Evolutionary conservation across 352 stramenopile genomes (phyloP).

Genomic region (Lagenidium sp.): DNA sequence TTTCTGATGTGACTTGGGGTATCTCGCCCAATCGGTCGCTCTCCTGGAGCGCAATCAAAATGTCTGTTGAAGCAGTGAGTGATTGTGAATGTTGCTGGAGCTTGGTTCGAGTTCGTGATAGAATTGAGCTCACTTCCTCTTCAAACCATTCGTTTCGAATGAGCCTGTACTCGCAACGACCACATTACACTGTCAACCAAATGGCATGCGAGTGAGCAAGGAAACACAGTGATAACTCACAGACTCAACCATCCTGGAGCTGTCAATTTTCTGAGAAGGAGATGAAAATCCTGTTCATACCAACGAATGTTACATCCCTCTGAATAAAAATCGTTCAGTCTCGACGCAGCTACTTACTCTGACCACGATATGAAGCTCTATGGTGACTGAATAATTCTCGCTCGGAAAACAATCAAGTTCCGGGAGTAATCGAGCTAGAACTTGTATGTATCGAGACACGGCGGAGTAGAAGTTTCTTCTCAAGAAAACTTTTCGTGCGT

Average conservation of each 20-base stretch:
- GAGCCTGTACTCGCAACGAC: constrained; percentile 1
- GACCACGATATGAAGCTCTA: constrained; percentile 9
- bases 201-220: too few relatives aligned
- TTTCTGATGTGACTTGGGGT: too few relatives aligned
- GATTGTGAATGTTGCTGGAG: constrained; percentile 9
- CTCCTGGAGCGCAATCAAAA: constrained; percentile 6
- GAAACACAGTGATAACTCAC: too few relatives aligned
- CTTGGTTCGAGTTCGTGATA: constrained; percentile 3
- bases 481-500: too few relatives aligned
- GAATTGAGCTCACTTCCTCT: constrained; percentile 7
- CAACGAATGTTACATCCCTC: too few relatives aligned
- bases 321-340: too few relatives aligned
- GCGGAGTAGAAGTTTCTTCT: constrained; percentile 9
- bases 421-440: constrained; percentile 24
- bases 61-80: constrained; percentile 11
- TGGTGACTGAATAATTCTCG: constrained; percentile 15
- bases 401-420: constrained; percentile 38
- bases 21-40: too few relatives aligned
- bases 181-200: not conserved
- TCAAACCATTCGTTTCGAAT: constrained; percentile 18
- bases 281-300: too few relatives aligned
- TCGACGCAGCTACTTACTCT: too few relatives aligned
- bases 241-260: too few relatives aligned
- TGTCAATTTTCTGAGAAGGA: too few relatives aligned
- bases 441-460: constrained; percentile 14